A percentile compares a stretch with the other conserved stretches of the same genome.
These are phyloP conservation scores for Strobilomyces echinocephalus DNA, from an alignment of 768 basidiomycete genomes.

Conservation along the genomic window DNA sequence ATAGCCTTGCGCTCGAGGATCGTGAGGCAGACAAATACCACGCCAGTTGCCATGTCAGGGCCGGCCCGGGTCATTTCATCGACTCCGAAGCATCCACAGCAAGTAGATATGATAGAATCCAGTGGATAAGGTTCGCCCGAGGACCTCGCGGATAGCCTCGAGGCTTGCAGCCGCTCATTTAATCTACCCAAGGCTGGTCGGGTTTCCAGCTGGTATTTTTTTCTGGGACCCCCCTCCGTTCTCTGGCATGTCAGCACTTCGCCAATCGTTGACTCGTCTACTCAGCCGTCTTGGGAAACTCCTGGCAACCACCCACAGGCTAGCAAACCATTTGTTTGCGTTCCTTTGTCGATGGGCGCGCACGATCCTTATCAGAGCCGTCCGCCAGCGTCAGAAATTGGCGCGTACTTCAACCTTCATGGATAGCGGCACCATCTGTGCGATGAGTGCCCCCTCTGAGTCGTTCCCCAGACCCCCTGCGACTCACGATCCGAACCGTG, in stretches of 20 bases:
- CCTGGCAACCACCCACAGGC: not conserved
- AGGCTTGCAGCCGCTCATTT: not conserved
- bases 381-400: not conserved
- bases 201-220: too few relatives aligned
- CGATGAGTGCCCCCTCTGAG: constrained; percentile 15
- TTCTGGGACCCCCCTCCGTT: too few relatives aligned
- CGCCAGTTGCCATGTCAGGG: too few relatives aligned
- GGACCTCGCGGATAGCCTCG: not conserved
- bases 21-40: too few relatives aligned
- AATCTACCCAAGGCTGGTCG: not conserved
- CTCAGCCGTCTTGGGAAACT: constrained; percentile 5
- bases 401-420: not conserved
- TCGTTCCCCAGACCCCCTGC: not conserved
- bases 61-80: too few relatives aligned
- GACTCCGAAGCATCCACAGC: too few relatives aligned
- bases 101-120: not conserved
- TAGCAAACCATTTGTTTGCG: not conserved
- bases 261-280: not conserved
- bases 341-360: constrained; percentile 4
- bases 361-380: not conserved
- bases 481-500: not conserved
- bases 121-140: not conserved
- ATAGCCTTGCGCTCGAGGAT: too few relatives aligned
- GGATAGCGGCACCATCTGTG: constrained; percentile 1
- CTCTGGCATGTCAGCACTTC: not conserved